These are phyloP conservation scores for Diaporthe australafricana DNA, from an alignment of 2,329 filamentous ascomycete genomes.

Conservation along the genomic window DNA sequence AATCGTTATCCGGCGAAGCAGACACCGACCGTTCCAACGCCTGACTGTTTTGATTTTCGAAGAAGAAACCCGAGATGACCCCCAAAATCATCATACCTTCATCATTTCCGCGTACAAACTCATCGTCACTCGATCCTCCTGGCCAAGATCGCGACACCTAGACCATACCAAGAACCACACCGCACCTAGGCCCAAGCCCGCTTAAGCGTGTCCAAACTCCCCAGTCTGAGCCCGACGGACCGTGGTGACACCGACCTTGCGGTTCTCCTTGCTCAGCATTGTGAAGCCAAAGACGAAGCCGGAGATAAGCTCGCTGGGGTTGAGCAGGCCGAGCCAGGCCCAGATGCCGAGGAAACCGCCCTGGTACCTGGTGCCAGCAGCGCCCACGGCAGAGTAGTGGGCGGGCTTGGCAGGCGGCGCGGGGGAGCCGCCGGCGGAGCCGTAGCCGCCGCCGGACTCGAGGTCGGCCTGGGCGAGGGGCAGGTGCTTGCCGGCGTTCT, in stretches of 20 bases:
- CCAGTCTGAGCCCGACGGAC: constrained; percentile 33
- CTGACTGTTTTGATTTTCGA: neutral
- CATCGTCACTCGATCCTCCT: neutral
- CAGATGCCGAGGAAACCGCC: constrained; percentile 40
- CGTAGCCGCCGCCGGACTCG: too few relatives aligned
- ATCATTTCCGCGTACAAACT: neutral
- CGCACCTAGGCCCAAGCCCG: too few relatives aligned
- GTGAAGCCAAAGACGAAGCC: constrained; percentile 35
- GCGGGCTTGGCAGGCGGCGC: neutral
- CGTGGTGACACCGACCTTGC: constrained; percentile 23
- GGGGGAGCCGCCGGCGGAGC: neutral
- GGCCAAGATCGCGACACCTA: too few relatives aligned
- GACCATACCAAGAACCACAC: neutral
- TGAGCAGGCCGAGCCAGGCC: constrained; percentile 40
- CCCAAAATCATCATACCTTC: neutral
- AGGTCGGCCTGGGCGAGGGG: constrained; percentile 28
- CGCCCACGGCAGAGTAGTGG: constrained; percentile 26
- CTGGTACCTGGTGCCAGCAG: constrained; percentile 40
- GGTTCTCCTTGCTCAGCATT: constrained; percentile 35
- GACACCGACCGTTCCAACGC: neutral
- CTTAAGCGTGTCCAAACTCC: constrained; percentile 24
- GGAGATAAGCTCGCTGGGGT: constrained; percentile 40
- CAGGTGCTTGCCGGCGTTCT: constrained; percentile 29
- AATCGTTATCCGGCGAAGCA: neutral
- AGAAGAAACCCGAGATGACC: neutral